Evolutionary conservation across 2,329 filamentous ascomycete genomes (phyloP), one percentile per base, ranked within the genome.

Genomic region (Botrytis medusae): DNA sequence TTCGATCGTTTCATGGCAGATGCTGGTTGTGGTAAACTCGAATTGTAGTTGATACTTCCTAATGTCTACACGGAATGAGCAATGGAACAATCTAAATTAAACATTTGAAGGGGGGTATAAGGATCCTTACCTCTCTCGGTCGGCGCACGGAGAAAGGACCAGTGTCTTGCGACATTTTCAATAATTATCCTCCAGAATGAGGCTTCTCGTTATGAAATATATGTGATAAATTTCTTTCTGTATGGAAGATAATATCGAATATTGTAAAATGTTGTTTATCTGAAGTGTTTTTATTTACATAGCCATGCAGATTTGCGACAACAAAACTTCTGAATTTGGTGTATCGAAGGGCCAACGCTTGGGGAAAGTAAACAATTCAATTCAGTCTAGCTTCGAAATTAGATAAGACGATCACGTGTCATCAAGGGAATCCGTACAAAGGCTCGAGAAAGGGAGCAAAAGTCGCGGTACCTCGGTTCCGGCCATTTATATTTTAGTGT

Each of bases 1-100:
- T 91, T 96, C 44, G 93, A 92, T 82, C 96, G 93, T 86, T 99
- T 99, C 88, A 99, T 92, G 59, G 94, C 93, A 59, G 95, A 98
- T 42, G 93, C 88, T 14, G 96, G 95, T 84, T 97, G 94, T 32
- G 96, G 96, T 76, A 99, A 93, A 34, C 90, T 89, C 32, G 93
- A 92, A 82, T 94, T 95, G 82, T 91, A 90, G 82, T 90, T 95
- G 80, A 97, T 90, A 20, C 91, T 91, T 77, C 92, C 95, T 74
- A 98, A 89, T 71, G 96, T 98, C 94, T 97, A 82, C 76, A 76
- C 8, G 46, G 54, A 59, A 42, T 72, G 40, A 72, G 71, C 51
- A 61, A 64, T 16, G 51, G 51, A 57, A 57, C 51, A 14, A 67
- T 59, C 25, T 20, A 57, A 57, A 68, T 54, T 68, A 44, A 42